Percentiles rank a stretch among this genome's conserved stretches.
These are phyloP conservation scores for Starmerella sirachaensis DNA, from an alignment of 805 yeast genomes.

Conservation along the genomic window DNA sequence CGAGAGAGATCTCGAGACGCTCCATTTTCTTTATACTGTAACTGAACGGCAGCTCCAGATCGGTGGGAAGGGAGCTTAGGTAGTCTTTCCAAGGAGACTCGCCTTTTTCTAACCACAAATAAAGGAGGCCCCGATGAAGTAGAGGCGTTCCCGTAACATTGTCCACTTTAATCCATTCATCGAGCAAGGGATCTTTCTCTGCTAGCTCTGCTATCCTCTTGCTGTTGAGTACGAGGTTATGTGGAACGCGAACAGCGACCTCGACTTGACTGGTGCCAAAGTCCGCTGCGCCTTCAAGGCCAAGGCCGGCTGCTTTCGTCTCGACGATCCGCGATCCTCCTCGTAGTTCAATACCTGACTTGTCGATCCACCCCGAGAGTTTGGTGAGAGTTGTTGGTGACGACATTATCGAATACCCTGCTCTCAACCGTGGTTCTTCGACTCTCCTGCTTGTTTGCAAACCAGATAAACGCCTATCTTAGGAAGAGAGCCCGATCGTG, in stretches of 20 bases:
- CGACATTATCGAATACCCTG: too few species aligned
- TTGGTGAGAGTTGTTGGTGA: too few species aligned
- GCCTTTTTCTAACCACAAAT: conserved; percentile 11
- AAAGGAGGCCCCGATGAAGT: conserved; percentile 19
- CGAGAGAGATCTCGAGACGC: conserved; percentile 16
- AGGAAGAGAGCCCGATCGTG: too few species aligned
- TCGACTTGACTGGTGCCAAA: neutral
- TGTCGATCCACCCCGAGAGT: too few species aligned
- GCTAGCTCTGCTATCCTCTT: conserved; percentile 11
- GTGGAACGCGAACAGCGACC: conserved; percentile 14
- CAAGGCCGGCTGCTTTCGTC: neutral
- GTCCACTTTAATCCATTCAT: conserved; percentile 12
- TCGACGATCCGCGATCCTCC: neutral
- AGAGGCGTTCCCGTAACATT: conserved; percentile 5
- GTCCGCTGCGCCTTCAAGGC: neutral
- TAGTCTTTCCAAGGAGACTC: conserved; percentile 20
- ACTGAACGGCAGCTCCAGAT: conserved; percentile 25
- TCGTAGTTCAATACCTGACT: neutral
- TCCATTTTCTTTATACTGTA: conserved; percentile 24
- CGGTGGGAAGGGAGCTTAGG: conserved; percentile 23
- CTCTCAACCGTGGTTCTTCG: too few species aligned
- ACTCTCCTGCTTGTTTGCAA: too few species aligned
- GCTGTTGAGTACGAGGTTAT: conserved; percentile 9
- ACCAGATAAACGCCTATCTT: too few species aligned
- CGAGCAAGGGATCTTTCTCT: conserved; percentile 6